These are phyloP conservation scores for Blakeslea trispora DNA, from an alignment of 371 early-diverging fungal genomes.

Conservation along the genomic window DNA sequence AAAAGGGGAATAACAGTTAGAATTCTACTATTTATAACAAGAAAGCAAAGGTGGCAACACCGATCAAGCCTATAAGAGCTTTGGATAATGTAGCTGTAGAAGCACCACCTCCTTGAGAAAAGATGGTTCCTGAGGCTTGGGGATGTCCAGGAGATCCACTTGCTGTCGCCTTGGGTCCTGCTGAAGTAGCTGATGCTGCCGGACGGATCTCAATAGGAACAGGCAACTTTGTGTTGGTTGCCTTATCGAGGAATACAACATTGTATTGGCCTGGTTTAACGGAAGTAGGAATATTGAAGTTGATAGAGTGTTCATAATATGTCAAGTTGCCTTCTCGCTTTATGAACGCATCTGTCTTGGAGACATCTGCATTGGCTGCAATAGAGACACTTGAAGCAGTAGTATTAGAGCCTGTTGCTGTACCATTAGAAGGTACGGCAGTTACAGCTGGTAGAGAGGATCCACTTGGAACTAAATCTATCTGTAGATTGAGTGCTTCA, in stretches of 20 bases:
- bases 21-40: conserved; percentile 27
- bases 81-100: conserved; percentile 16
- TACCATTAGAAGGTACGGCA: conserved; percentile 10
- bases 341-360: conserved; percentile 41
- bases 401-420: conserved; percentile 4
- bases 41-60: conserved; percentile 35
- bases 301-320: conserved; percentile 52
- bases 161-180: conserved; percentile 21
- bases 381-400: conserved; percentile 32
- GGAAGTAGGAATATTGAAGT: conserved; percentile 40
- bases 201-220: conserved; percentile 53
- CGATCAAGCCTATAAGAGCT: conserved; percentile 27
- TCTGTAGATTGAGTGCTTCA: conserved; percentile 40
- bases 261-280: conserved; percentile 45
- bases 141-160: conserved; percentile 31
- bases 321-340: conserved; percentile 47
- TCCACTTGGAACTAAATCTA: conserved; percentile 25
- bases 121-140: conserved; percentile 33
- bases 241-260: conserved; percentile 39
- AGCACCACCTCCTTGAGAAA: conserved; percentile 34
- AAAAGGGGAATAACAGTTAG: too few species aligned
- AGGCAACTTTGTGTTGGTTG: conserved; percentile 45
- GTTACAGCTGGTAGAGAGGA: conserved; percentile 2
- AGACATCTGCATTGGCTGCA: conserved; percentile 41
- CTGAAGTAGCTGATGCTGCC: conserved; percentile 35